Evolutionary conservation across 805 yeast genomes (phyloP).

Genomic region (Wickerhamiella australiensis): DNA sequence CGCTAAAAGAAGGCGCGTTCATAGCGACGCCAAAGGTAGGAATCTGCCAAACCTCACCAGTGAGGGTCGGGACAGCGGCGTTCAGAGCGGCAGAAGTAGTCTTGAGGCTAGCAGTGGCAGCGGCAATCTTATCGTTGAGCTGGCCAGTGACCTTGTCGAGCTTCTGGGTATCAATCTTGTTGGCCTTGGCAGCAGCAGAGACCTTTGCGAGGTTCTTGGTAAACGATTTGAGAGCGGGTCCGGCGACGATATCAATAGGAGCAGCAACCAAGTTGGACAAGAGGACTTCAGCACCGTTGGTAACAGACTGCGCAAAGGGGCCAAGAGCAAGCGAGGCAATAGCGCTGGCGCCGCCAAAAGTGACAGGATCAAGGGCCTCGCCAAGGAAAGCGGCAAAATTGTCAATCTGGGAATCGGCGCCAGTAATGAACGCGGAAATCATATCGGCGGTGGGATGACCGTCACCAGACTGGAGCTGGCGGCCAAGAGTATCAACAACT

Average conservation of each 20-base stretch:
- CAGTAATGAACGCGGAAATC: slow-evolving; percentile 23
- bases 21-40: neutral
- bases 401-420: slow-evolving; percentile 28
- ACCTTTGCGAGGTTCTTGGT: slow-evolving; percentile 18
- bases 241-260: slow-evolving; percentile 19
- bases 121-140: slow-evolving; percentile 31
- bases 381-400: slow-evolving; percentile 22
- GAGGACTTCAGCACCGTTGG: slow-evolving; percentile 27
- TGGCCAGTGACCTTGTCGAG: neutral
- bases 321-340: slow-evolving; percentile 23
- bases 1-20: neutral
- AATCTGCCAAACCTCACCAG: neutral
- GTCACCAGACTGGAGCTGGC: slow-evolving; percentile 15
- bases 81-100: neutral
- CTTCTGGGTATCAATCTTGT: slow-evolving; percentile 13
- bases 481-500: slow-evolving; percentile 17
- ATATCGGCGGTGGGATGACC: slow-evolving; percentile 21
- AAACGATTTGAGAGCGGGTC: slow-evolving; percentile 21
- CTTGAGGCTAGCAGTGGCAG: slow-evolving; percentile 33
- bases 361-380: slow-evolving; percentile 18
- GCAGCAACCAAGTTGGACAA: slow-evolving; percentile 23
- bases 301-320: slow-evolving; percentile 24
- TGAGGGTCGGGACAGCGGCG: neutral
- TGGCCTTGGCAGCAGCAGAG: slow-evolving; percentile 19
- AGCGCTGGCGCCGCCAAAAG: slow-evolving; percentile 22